phyloP scores from a whole-genome alignment of 2,329 filamentous ascomycete species.

The Pleurostoma richardsiae region DNA sequence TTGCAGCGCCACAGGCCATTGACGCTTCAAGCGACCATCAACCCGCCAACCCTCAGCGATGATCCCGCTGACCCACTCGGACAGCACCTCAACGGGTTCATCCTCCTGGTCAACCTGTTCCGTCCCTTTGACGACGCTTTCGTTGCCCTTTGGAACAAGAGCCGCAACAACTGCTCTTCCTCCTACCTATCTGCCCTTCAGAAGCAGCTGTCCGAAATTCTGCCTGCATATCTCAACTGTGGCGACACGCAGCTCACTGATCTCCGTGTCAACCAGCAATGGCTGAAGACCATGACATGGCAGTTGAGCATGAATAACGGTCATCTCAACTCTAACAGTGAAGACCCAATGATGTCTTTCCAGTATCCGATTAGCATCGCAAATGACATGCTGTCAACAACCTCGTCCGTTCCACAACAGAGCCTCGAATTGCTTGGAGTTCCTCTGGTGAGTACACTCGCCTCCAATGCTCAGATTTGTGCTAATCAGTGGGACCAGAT shows the following conservation, averaged over 20 bases:
- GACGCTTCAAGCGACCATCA: slow-evolving; percentile 65
- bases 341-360: slow-evolving; percentile 54
- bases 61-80: slow-evolving; percentile 52
- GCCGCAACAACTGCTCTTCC: slow-evolving; percentile 49
- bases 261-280: slow-evolving; percentile 55
- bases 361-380: slow-evolving; percentile 60
- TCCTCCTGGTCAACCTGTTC: slow-evolving; percentile 59
- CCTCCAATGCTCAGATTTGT: background rate
- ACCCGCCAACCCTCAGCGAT: slow-evolving; percentile 56
- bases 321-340: slow-evolving; percentile 37
- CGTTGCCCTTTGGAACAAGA: slow-evolving; percentile 62
- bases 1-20: slow-evolving; percentile 65
- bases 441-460: slow-evolving; percentile 54
- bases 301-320: slow-evolving; percentile 54
- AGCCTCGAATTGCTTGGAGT: slow-evolving; percentile 72
- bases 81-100: slow-evolving; percentile 49
- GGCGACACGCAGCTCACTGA: slow-evolving; percentile 51
- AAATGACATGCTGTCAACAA: slow-evolving; percentile 60
- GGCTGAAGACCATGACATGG: slow-evolving; percentile 61
- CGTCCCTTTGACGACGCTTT: slow-evolving; percentile 62
- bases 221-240: slow-evolving; percentile 45
- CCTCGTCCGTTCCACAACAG: slow-evolving; percentile 65
- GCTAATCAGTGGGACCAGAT: slow-evolving; percentile 38
- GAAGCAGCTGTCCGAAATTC: slow-evolving; percentile 54
- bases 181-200: slow-evolving; percentile 54